Conservation (phyloP, 768 basidiomycete species). For the Cystofilobasidium capitatum region DNA sequence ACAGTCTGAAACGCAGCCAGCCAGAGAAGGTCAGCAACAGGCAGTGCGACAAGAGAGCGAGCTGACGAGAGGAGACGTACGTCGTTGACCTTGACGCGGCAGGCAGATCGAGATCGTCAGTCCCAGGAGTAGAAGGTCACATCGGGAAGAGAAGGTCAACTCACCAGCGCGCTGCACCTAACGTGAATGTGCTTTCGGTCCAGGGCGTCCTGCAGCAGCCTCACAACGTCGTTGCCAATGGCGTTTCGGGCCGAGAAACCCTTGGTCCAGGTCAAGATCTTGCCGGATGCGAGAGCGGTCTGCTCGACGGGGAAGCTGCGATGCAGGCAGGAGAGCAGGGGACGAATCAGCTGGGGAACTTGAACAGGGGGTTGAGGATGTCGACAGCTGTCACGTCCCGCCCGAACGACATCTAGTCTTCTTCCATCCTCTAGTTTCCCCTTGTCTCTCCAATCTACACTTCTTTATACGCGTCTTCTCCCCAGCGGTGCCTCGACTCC, state of each 20-base stretch:
- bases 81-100: constrained; percentile 21
- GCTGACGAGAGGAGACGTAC: neutral
- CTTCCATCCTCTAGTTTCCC: no score
- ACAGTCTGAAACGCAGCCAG: constrained; percentile 57
- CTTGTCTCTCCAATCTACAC: no score
- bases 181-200: constrained; percentile 87
- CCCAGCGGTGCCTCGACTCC: no score
- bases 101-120: neutral
- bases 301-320: constrained; percentile 94
- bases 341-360: neutral
- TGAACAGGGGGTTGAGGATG: neutral
- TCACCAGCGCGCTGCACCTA: constrained; percentile 81
- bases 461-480: no score
- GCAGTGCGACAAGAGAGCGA: neutral
- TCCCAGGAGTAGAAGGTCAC: neutral
- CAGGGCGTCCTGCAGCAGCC: constrained; percentile 82
- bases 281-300: constrained; percentile 79
- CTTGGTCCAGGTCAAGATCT: constrained; percentile 89
- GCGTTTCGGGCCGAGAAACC: constrained; percentile 90
- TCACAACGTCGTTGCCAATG: constrained; percentile 76
- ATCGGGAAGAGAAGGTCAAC: constrained; percentile 45
- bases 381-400: neutral
- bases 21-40: neutral
- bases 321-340: neutral
- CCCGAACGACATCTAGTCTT: no score